phyloP scores from a whole-genome alignment of 2,329 filamentous ascomycete species.

The Magnaporthiopsis poae region DNA sequence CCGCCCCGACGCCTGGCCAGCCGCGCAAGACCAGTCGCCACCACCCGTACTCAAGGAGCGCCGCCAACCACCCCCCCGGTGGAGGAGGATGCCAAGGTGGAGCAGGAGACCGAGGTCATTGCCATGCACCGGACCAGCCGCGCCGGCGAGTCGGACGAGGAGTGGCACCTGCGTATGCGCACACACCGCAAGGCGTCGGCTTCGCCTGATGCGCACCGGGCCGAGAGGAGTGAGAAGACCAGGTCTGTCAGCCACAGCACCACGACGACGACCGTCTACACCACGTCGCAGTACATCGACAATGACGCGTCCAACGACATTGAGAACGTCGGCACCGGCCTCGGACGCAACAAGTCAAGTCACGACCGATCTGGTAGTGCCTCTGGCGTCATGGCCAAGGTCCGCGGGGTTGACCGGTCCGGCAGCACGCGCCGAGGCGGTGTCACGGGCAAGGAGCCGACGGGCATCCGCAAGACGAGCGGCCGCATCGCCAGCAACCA shows the following conservation, averaged over 20 bases:
- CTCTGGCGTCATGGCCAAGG: slow-evolving; percentile 51
- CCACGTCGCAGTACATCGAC: slow-evolving; percentile 40
- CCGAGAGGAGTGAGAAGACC: slow-evolving; percentile 35
- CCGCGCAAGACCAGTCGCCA: slow-evolving; percentile 80
- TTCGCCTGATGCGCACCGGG: slow-evolving; percentile 48
- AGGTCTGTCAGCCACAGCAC: slow-evolving; percentile 68
- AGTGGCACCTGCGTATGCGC: slow-evolving; percentile 66
- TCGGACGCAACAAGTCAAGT: slow-evolving; percentile 39
- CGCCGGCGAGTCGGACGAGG: slow-evolving; percentile 67
- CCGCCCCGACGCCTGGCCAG: slow-evolving; percentile 89
- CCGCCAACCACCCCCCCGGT: slow-evolving; percentile 29
- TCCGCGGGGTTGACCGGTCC: slow-evolving; percentile 35
- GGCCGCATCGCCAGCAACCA: slow-evolving; percentile 51
- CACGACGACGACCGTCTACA: slow-evolving; percentile 52
- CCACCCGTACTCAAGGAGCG: slow-evolving; percentile 50
- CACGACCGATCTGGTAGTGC: slow-evolving; percentile 45
- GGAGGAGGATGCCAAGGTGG: slow-evolving; percentile 42
- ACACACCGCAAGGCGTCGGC: slow-evolving; percentile 56
- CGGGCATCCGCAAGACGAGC: slow-evolving; percentile 55
- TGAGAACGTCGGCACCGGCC: slow-evolving; percentile 53
- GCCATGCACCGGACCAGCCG: slow-evolving; percentile 52
- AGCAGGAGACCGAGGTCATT: slow-evolving; percentile 51
- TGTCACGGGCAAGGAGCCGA: slow-evolving; percentile 40
- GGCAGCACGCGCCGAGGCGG: slow-evolving; percentile 46
- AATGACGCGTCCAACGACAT: slow-evolving; percentile 61